These are phyloP conservation scores for Epicoccum nigrum DNA, from an alignment of 2,329 filamentous ascomycete species.

Conservation along the genomic window DNA sequence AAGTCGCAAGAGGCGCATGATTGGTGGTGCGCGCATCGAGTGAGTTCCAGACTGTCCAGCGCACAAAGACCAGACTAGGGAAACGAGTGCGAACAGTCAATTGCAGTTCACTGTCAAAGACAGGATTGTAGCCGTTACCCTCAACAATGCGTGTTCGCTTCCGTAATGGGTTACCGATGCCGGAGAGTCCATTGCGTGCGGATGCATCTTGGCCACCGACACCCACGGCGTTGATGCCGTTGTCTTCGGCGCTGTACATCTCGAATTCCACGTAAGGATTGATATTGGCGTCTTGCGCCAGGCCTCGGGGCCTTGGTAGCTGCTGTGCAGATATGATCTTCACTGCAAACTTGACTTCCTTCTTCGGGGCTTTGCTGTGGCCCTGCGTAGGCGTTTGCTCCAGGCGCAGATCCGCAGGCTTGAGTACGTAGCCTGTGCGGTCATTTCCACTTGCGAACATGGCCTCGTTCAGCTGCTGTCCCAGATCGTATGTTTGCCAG, in stretches of 20 bases:
- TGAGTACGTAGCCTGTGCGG: conserved; percentile 88
- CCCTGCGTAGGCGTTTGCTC: conserved; percentile 51
- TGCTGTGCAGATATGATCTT: conserved; percentile 94
- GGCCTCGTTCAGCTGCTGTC: conserved; percentile 94
- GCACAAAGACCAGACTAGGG: conserved; percentile 89
- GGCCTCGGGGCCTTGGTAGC: conserved; percentile 78
- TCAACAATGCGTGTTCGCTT: conserved; percentile 79
- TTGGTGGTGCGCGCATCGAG: conserved; percentile 73
- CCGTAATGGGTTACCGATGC: conserved; percentile 74
- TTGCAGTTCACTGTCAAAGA: conserved; percentile 79
- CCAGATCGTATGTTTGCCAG: conserved; percentile 96
- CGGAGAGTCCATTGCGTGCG: conserved; percentile 67
- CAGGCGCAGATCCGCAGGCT: conserved; percentile 79
- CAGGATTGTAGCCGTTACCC: conserved; percentile 92
- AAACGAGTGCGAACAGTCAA: conserved; percentile 92
- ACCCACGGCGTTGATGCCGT: conserved; percentile 73
- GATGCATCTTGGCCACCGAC: conserved; percentile 71
- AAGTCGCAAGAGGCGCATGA: conserved; percentile 76
- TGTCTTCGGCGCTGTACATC: conserved; percentile 92
- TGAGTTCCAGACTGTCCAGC: conserved; percentile 89
- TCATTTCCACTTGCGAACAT: conserved; percentile 95
- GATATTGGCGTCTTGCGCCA: conserved; percentile 75
- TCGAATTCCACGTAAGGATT: conserved; percentile 96
- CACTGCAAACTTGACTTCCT: conserved; percentile 82
- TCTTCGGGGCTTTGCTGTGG: conserved; percentile 72